Percentiles rank a stretch among this genome's conserved stretches.
These are phyloP conservation scores for Pachysandra terminalis DNA, from an alignment of 164 flowering plant genomes.

Conservation along the genomic window DNA sequence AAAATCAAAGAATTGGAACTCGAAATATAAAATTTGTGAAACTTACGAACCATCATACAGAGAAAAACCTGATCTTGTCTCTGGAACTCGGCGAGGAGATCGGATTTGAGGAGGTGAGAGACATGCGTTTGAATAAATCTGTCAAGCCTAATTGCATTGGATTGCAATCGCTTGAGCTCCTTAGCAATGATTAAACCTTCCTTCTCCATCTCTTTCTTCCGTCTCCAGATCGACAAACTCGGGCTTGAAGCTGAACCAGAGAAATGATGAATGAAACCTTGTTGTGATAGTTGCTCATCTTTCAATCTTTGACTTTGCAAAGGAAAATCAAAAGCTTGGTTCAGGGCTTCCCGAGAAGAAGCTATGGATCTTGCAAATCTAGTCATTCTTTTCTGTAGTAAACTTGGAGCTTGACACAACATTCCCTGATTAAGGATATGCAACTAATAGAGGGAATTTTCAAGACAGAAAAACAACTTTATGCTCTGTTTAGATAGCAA, in stretches of 20 bases:
- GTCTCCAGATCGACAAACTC: constrained; percentile 89
- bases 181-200: constrained; percentile 78
- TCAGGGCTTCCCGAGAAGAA: background rate
- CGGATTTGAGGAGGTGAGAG: constrained; percentile 84
- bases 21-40: background rate
- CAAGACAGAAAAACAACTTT: no score
- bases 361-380: background rate
- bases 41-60: constrained; percentile 62
- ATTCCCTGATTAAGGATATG: background rate
- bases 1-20: background rate
- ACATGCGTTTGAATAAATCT: constrained; percentile 66
- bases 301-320: background rate
- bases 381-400: background rate
- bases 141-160: constrained; percentile 56
- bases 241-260: constrained; percentile 54
- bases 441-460: no score
- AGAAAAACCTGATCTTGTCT: constrained; percentile 84
- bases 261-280: background rate
- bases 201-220: constrained; percentile 90
- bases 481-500: no score
- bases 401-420: constrained; percentile 11
- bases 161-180: constrained; percentile 70
- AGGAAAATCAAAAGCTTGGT: background rate
- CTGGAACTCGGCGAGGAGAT: constrained; percentile 88
- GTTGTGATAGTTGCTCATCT: background rate